Percentiles rank a stretch among this genome's conserved stretches.
Conservation (phyloP, 345 rosid genomes). For the Leavenworthia alabamica region DNA sequence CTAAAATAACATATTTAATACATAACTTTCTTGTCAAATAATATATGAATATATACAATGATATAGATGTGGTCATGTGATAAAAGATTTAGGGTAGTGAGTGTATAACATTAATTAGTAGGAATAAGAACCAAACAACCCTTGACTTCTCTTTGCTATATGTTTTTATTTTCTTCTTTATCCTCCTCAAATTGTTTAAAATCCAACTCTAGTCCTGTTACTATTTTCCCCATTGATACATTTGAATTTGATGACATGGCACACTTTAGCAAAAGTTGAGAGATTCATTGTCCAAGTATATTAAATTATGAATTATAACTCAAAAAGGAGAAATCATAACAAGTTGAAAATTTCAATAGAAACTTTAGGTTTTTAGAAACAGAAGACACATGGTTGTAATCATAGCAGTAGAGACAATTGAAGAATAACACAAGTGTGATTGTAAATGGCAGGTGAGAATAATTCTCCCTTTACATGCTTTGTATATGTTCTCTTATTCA, state of each 20-base stretch:
- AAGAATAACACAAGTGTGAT: slow-evolving; percentile 17
- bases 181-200: background rate
- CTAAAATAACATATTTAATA: slow-evolving; percentile 16
- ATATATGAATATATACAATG: background rate
- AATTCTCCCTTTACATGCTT: slow-evolving; percentile 24
- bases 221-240: no score
- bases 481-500: slow-evolving; percentile 11
- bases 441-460: slow-evolving; percentile 30
- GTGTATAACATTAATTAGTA: background rate
- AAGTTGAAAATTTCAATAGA: slow-evolving; percentile 10
- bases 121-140: slow-evolving; percentile 19
- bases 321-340: slow-evolving; percentile 22
- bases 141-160: slow-evolving; percentile 13
- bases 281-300: background rate
- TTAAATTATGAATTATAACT: slow-evolving; percentile 11
- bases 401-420: slow-evolving; percentile 21
- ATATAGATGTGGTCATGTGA: background rate
- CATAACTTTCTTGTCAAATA: background rate
- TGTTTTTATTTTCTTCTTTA: background rate
- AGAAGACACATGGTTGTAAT: slow-evolving; percentile 30
- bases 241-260: slow-evolving; percentile 8
- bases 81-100: background rate
- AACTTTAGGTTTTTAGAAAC: slow-evolving; percentile 10
- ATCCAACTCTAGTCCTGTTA: no score
- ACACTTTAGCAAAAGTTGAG: background rate